Evolutionary conservation across 1,284 basidiomycete species (phyloP).

Genomic region (Sporisorium exsertum): DNA sequence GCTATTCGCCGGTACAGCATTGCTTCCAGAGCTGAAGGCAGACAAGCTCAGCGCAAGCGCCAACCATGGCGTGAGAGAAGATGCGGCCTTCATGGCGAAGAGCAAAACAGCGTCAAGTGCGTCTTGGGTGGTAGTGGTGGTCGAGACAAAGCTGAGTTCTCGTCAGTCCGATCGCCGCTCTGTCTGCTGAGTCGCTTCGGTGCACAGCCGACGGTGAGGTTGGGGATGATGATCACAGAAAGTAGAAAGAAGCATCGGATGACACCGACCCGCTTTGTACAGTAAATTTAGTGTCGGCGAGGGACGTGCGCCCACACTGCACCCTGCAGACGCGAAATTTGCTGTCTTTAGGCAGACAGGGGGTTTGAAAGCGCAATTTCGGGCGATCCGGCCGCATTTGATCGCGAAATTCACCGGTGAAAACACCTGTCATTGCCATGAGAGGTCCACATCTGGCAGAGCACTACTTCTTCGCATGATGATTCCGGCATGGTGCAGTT

Average conservation of each 20-base stretch:
- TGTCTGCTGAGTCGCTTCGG: neutral
- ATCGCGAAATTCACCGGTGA: slow-evolving; percentile 21
- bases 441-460: neutral
- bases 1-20: slow-evolving; percentile 19
- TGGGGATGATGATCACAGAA: neutral
- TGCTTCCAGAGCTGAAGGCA: slow-evolving; percentile 1
- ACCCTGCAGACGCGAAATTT: neutral
- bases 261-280: slow-evolving; percentile 8
- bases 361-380: neutral
- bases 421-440: slow-evolving; percentile 1
- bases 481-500: neutral
- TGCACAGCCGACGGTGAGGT: neutral
- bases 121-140: neutral
- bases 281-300: slow-evolving; percentile 5
- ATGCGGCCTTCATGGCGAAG: slow-evolving; percentile 25
- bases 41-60: slow-evolving; percentile 21
- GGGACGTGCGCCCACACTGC: slow-evolving; percentile 14
- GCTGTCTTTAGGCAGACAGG: neutral
- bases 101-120: neutral
- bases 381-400: slow-evolving; percentile 8
- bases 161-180: neutral
- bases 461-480: neutral
- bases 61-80: slow-evolving; percentile 33
- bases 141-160: neutral
- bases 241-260: neutral